phyloP scores from a whole-genome alignment of 148 eudicot species.

The Rhododendron ovatum region DNA sequence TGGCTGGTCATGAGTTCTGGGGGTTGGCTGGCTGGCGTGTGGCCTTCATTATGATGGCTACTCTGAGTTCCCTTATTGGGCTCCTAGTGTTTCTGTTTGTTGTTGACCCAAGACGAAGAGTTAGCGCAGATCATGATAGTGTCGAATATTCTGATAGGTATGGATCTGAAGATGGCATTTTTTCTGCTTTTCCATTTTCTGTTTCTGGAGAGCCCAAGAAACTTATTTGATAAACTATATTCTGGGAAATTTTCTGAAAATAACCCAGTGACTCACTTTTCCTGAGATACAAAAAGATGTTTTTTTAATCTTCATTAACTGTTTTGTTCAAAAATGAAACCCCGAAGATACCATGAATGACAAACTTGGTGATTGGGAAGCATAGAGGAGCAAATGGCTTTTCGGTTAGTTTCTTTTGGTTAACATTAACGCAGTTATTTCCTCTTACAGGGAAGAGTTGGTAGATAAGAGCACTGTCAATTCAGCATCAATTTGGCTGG shows the following conservation, averaged over 20 bases:
- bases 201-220: not conserved
- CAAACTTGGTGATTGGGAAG: not conserved
- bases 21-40: conserved; percentile 89
- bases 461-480: conserved; percentile 30
- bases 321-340: not conserved
- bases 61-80: conserved; percentile 57
- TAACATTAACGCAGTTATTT: not conserved
- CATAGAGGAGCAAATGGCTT: not conserved
- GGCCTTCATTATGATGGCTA: conserved; percentile 76
- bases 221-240: not conserved
- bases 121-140: conserved; percentile 2
- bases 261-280: not conserved
- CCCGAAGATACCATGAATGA: not conserved
- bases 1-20: conserved; percentile 79
- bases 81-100: conserved; percentile 72
- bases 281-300: not conserved
- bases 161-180: not conserved
- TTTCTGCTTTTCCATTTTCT: not conserved
- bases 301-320: not conserved
- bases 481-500: conserved; percentile 57
- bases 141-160: conserved; percentile 50
- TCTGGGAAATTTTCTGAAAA: not conserved
- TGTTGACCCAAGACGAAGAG: conserved; percentile 58
- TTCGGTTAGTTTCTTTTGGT: not conserved
- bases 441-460: conserved; percentile 46